A percentile compares a stretch with the other conserved stretches of the same genome.
Conservation (phyloP, 768 basidiomycete genomes). For the Lanmaoa pseudosensibilis region DNA sequence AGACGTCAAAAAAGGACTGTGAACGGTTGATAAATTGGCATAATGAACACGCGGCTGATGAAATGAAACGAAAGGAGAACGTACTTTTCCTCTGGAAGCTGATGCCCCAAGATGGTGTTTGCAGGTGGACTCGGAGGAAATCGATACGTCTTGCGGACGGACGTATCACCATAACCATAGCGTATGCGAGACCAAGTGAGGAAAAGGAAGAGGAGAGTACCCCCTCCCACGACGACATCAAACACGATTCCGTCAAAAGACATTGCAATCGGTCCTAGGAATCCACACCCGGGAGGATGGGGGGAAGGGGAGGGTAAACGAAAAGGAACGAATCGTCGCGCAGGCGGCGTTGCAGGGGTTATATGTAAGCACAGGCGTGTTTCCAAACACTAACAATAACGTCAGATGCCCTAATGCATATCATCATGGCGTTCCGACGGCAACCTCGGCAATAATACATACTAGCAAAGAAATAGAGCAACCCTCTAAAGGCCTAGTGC, state of each 20-base stretch:
- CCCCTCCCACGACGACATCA: not conserved
- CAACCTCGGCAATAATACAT: too few species aligned
- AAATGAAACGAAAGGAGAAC: not conserved
- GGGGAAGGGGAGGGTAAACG: not conserved
- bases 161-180: not conserved
- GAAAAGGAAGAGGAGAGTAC: not conserved
- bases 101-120: conserved; percentile 1
- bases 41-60: not conserved
- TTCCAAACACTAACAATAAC: too few species aligned
- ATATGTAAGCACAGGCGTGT: too few species aligned
- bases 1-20: conserved; percentile 26
- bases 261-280: not conserved
- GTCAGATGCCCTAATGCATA: too few species aligned
- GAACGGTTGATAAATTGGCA: not conserved
- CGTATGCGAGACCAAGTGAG: conserved; percentile 1
- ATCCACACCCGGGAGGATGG: not conserved
- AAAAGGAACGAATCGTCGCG: not conserved
- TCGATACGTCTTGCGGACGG: not conserved
- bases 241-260: not conserved
- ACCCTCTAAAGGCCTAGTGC: too few species aligned
- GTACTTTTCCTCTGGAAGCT: conserved; percentile 2
- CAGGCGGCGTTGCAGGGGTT: not conserved
- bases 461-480: too few species aligned
- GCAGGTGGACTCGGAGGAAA: conserved; percentile 12
- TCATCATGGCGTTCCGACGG: too few species aligned